Base-by-base conservation (phyloP, 177 flowering plant species). In the Vitis hybrid region DNA sequence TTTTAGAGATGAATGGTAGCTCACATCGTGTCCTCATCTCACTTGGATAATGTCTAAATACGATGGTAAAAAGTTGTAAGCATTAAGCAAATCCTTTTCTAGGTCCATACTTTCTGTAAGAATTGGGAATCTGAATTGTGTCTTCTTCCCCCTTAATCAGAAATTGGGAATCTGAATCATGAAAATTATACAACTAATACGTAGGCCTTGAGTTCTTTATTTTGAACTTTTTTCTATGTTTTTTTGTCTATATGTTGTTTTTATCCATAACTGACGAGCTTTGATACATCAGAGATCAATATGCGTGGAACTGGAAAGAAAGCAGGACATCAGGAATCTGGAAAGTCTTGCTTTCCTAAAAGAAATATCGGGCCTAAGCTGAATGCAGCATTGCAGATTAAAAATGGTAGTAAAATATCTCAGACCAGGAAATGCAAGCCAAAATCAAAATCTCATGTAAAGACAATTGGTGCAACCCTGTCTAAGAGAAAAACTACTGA, bases 251-350 rank as follows among this genome's bases (percentile, higher is more conserved):
- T 40, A 40, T 40, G 18, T 2, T 30, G 18, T 18, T 18, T 48
- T 18, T 57, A 12, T 64, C n/a, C 56, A 51, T 57, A 2, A 32
- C 21, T 16, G 49, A 35, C 4, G 18, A 64, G 62, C 48, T 54
- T 55, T 70, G 32, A 32, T 32, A 32, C 15, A 11, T 52, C n/a
- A 24, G 59, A 54, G 60, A 67, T 52, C 72, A 76, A 64, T 48
- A 83, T 81, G 86, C 74, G 60, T 56, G 73, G 70, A 21, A 40
- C 54, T 67, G 74, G 69, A 70, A 79, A 75, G 56, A 76, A 73
- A 54, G 7, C 27, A 19, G 27, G 32, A 27, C 40, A 49, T 8
- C 66, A 52, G 48, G 67, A 68, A 62, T 63, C 81, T 48, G 68
- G 58, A 11, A 75, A 79, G 65, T 72, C 79, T 64, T 50, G 69